Base-by-base conservation (phyloP, 805 yeast species). In the Isabelozyma pseudorhagii region DNA sequence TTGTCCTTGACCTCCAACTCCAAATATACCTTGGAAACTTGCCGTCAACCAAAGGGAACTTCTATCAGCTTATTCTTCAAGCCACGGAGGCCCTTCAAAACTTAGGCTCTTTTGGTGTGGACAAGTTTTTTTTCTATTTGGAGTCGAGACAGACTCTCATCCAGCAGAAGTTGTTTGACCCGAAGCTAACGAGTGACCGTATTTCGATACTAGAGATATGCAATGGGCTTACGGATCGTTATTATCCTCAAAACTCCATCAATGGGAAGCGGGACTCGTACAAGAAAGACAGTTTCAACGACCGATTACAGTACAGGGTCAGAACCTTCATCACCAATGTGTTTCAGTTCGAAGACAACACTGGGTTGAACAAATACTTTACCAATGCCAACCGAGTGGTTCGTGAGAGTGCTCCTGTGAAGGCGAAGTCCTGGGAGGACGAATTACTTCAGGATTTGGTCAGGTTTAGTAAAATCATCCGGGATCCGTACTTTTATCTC, bases 311-410 rank as follows among this genome's bases (percentile, higher is more conserved):
- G 39, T 66, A 60, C 38, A 58, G 77, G 28, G 70, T 74, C 4
- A 59, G 75, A 38, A 46, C 54, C 1, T 73, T 72, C 46, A 57
- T 72, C 18, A 57, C 74, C 15, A 63, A 61, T 31, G 47, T 71
- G 13, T 62, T 74, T 45, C 56, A 63, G 13, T 60, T 72, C 40
- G 78, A 74, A 45, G 79, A 74, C 50, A 73, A 70, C 54, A 74
- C 79, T 3, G 79, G 79, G 1, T 62, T 74, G 47, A 74, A 74
- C 54, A 71, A 71, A 57, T 68, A 68, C 51, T 72, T 71, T 49
- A 54, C 61, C 21, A 43, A 58, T 1, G 64, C 77, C 10, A 63
- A 66, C 45, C 54, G 72, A 40, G 54, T 49, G 10, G 53, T 56
- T 7, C 55, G 60, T 8, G 69, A 66, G 43, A 57, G 66, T 28